Conservation (phyloP, 495 filamentous ascomycete species). For the Bathelium albidoporum region DNA sequence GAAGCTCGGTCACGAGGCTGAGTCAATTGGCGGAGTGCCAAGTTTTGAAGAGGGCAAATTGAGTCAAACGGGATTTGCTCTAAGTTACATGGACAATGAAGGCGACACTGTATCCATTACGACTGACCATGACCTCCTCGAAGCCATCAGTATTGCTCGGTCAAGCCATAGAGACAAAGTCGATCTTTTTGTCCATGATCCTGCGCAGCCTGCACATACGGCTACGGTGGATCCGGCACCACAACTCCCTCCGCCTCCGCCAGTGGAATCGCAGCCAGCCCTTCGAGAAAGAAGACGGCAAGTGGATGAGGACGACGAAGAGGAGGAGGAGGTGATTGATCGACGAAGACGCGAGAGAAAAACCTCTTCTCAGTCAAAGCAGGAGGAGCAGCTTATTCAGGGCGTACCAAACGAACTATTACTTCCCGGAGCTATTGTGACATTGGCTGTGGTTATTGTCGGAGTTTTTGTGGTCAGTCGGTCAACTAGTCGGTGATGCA, state of each 20-base stretch:
- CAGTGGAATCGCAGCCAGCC: constrained; percentile 40
- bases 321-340: constrained; percentile 49
- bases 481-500: background rate
- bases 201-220: constrained; percentile 66
- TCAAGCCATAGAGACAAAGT: constrained; percentile 78
- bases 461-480: background rate
- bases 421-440: constrained; percentile 89
- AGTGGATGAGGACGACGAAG: constrained; percentile 45
- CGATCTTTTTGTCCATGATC: constrained; percentile 93
- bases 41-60: constrained; percentile 66
- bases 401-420: constrained; percentile 93
- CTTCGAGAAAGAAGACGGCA: constrained; percentile 49
- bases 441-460: constrained; percentile 84
- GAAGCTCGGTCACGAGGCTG: constrained; percentile 81
- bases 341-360: constrained; percentile 25
- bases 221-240: constrained; percentile 60
- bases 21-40: constrained; percentile 74
- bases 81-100: constrained; percentile 96
- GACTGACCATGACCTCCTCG: constrained; percentile 82
- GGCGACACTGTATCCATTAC: constrained; percentile 97
- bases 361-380: constrained; percentile 28
- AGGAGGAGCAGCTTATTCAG: constrained; percentile 69
- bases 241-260: constrained; percentile 39
- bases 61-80: constrained; percentile 70
- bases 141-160: constrained; percentile 77